Evolutionary conservation across 1,284 basidiomycete species (phyloP).

Genomic region (Lentinula novae-zelandiae): DNA sequence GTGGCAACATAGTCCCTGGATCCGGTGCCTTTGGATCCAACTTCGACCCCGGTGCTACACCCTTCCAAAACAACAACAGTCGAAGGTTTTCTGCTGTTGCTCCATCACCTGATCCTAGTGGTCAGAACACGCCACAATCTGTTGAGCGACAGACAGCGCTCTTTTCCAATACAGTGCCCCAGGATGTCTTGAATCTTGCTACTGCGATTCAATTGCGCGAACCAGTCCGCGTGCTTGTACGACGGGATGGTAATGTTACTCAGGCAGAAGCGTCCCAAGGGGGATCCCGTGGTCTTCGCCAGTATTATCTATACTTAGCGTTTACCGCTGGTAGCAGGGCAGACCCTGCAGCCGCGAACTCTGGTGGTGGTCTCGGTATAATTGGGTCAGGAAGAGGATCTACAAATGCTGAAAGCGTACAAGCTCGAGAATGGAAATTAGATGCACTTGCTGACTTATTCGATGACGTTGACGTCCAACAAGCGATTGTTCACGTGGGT

Average conservation of each 20-base stretch:
- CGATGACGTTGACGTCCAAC: slow-evolving; percentile 82
- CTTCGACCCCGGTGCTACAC: slow-evolving; percentile 50
- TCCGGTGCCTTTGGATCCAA: slow-evolving; percentile 38
- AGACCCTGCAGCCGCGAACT: slow-evolving; percentile 49
- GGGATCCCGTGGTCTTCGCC: slow-evolving; percentile 78
- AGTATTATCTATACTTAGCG: slow-evolving; percentile 90
- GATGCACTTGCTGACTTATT: slow-evolving; percentile 93
- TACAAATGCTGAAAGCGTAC: slow-evolving; percentile 78
- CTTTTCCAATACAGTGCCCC: slow-evolving; percentile 93
- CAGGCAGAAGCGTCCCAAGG: slow-evolving; percentile 65
- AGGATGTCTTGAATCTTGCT: slow-evolving; percentile 90
- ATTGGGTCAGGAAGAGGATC: slow-evolving; percentile 85
- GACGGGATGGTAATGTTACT: slow-evolving; percentile 87
- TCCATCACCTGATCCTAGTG: slow-evolving; percentile 38
- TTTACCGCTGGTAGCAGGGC: slow-evolving; percentile 81
- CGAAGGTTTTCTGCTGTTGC: slow-evolving; percentile 59
- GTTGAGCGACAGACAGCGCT: slow-evolving; percentile 93
- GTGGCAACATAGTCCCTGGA: slow-evolving; percentile 29
- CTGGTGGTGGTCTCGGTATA: slow-evolving; percentile 74
- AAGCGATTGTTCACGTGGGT: slow-evolving; percentile 89
- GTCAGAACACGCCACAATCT: slow-evolving; percentile 26
- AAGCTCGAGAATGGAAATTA: slow-evolving; percentile 95
- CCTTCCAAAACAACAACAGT: slow-evolving; percentile 45
- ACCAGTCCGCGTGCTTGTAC: slow-evolving; percentile 92
- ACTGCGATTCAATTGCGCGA: slow-evolving; percentile 87